phyloP scores from a whole-genome alignment of 192 early-diverging fungal species.

The Podochytrium sp. region DNA sequence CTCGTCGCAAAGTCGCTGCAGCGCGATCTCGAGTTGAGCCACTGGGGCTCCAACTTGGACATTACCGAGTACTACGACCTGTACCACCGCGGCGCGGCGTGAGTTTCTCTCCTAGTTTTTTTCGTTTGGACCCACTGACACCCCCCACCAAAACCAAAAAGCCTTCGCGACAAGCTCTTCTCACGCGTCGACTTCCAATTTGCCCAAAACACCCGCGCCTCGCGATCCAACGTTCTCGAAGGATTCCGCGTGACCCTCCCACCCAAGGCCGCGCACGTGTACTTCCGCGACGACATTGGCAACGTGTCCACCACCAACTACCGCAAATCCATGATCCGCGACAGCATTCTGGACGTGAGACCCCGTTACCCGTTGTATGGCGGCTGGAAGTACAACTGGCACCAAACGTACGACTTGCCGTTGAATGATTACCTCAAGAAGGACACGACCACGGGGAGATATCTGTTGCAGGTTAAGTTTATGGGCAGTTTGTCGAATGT shows the following conservation, averaged over 20 bases:
- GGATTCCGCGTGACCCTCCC: constrained; percentile 68
- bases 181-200: constrained; percentile 72
- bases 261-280: constrained; percentile 69
- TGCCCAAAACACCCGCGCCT: constrained; percentile 42
- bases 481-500: constrained; percentile 67
- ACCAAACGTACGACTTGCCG: constrained; percentile 87
- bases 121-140: too few species aligned
- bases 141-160: too few species aligned
- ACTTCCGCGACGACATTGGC: constrained; percentile 90
- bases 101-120: constrained; percentile 37
- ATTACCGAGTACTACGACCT: constrained; percentile 82
- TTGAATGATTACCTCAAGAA: constrained; percentile 66
- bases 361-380: constrained; percentile 95
- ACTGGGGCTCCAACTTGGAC: constrained; percentile 80
- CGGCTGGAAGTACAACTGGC: constrained; percentile 98
- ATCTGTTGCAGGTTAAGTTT: constrained; percentile 74
- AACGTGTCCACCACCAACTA: constrained; percentile 93
- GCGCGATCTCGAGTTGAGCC: constrained; percentile 82
- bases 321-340: constrained; percentile 23
- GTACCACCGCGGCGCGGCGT: constrained; percentile 79
- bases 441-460: constrained; percentile 44
- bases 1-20: constrained; percentile 60
- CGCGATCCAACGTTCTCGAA: constrained; percentile 55
- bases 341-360: constrained; percentile 71
- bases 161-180: constrained; percentile 59